Evolutionary conservation across 352 stramenopile genomes (phyloP), one percentile per base, ranked within the genome.

Genomic region (Pythium folliculosum): DNA sequence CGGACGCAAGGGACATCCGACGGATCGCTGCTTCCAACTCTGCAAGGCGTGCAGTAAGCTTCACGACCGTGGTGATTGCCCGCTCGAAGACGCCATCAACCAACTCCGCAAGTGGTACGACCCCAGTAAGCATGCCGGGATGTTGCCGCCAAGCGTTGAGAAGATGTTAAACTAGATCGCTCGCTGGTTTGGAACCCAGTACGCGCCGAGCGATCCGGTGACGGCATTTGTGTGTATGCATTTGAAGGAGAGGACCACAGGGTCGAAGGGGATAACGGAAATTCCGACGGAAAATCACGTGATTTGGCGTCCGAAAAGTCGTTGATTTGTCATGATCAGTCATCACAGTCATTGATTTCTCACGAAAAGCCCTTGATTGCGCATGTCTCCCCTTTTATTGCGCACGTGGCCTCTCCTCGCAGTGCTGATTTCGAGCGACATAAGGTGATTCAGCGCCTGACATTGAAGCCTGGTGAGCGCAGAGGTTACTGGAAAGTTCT

Each of bases 81-180:
- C 21, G 5, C 43, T 63, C 22, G 56, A 51, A 44, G 40, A 63
- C 7, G n/a, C 30, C 19, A 37, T 63, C 56, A 53, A 63, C 43
- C 40, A 35, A 23, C 16, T 63, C n/a, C 38, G 43, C 21, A 16
- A 37, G 21, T 63, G 56, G 43, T 63, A 44, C 43, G 43, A 63
- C 43, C 56, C 56, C n/a, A 25, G 13, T 4, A 51, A 63, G 30
- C 56, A 63, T 16, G 56, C 56, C 17, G 56, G 56, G 21, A 35
- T 63, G 16, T 23, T 63, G 43, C 56, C 38, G 27, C 38, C 56
- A 27, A 44, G 23, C 21, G 40, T 43, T 16, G 56, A 63, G 56
- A 63, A 63, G 56, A 16, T 22, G 56, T 44, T 63, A 63, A 63
- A 63, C 56, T 53, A 63, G 30, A 22, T 19, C 38, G 56, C 56